Conservation (phyloP, 768 basidiomycete genomes). For the Termitomyces bulborhizus region DNA sequence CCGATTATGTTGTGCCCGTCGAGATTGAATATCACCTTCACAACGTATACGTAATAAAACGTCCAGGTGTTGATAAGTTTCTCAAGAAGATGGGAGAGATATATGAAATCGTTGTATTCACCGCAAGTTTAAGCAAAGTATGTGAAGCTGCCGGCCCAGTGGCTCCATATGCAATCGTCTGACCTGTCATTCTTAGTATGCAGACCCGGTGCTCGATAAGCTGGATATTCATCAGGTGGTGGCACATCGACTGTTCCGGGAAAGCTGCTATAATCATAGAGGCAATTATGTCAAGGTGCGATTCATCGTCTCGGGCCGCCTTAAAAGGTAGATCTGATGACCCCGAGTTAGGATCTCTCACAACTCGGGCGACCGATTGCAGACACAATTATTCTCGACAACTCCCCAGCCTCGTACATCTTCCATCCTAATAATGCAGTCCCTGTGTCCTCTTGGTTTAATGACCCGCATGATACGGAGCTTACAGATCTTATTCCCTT, state of each 20-base stretch:
- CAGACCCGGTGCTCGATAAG: slow-evolving; percentile 97
- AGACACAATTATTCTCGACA: slow-evolving; percentile 97
- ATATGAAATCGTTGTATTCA: slow-evolving; percentile 97
- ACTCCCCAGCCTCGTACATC: slow-evolving; percentile 97
- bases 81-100: slow-evolving; percentile 98
- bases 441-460: slow-evolving; percentile 99
- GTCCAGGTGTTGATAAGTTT: slow-evolving; percentile 96
- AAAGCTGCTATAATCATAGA: slow-evolving; percentile 98
- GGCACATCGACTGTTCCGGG: slow-evolving; percentile 89
- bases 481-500: slow-evolving; percentile 94
- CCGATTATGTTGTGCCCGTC: slow-evolving; percentile 98
- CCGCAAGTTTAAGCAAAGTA: slow-evolving; percentile 96
- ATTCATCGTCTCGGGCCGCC: not conserved
- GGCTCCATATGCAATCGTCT: slow-evolving; percentile 3
- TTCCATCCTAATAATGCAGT: slow-evolving; percentile 99
- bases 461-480: slow-evolving; percentile 97
- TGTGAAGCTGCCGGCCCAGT: slow-evolving; percentile 14
- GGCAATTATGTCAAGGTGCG: slow-evolving; percentile 97
- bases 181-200: slow-evolving; percentile 56
- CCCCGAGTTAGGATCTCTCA: slow-evolving; percentile 74
- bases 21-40: slow-evolving; percentile 99
- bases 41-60: slow-evolving; percentile 98
- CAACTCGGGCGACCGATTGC: slow-evolving; percentile 92
- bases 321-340: not conserved
- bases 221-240: slow-evolving; percentile 91